phyloP scores from a whole-genome alignment of 2,329 filamentous ascomycete species.

The Aspergillus bombycis region DNA sequence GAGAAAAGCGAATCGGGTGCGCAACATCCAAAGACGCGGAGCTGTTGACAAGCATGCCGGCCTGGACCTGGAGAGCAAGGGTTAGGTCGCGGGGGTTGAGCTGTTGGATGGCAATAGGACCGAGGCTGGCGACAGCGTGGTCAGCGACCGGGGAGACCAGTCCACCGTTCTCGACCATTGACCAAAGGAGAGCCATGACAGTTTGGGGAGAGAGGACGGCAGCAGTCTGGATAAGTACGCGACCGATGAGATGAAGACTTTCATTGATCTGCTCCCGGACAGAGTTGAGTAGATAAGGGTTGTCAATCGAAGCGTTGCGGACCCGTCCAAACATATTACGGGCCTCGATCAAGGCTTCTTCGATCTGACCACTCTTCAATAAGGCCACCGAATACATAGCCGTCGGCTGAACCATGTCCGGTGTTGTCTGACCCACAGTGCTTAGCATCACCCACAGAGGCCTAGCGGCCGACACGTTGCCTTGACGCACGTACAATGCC shows the following conservation, averaged over 20 bases:
- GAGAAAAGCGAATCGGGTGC: constrained; percentile 62
- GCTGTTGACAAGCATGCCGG: constrained; percentile 47
- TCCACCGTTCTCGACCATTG: constrained; percentile 68
- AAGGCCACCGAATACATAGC: constrained; percentile 89
- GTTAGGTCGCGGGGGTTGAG: constrained; percentile 56
- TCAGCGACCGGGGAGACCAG: constrained; percentile 62
- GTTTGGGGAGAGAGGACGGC: constrained; percentile 57
- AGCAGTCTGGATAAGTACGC: constrained; percentile 58
- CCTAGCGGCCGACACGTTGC: constrained; percentile 75
- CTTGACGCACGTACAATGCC: constrained; percentile 81
- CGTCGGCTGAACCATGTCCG: constrained; percentile 79
- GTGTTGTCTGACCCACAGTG: constrained; percentile 58
- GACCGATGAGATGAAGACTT: constrained; percentile 70
- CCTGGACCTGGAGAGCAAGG: constrained; percentile 65
- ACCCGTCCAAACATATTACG: constrained; percentile 88
- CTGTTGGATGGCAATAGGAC: constrained; percentile 61
- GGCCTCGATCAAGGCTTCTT: constrained; percentile 77
- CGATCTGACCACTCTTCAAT: constrained; percentile 80
- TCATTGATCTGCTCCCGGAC: constrained; percentile 81
- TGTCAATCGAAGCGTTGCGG: constrained; percentile 61
- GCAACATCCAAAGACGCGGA: constrained; percentile 56
- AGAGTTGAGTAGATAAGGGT: constrained; percentile 55
- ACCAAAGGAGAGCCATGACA: constrained; percentile 63
- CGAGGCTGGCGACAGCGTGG: constrained; percentile 63
- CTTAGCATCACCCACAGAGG: constrained; percentile 79